Evolutionary conservation across 1,284 basidiomycete genomes (phyloP), one percentile per base, ranked within the genome.

Genomic region (Leccinum solheimii): DNA sequence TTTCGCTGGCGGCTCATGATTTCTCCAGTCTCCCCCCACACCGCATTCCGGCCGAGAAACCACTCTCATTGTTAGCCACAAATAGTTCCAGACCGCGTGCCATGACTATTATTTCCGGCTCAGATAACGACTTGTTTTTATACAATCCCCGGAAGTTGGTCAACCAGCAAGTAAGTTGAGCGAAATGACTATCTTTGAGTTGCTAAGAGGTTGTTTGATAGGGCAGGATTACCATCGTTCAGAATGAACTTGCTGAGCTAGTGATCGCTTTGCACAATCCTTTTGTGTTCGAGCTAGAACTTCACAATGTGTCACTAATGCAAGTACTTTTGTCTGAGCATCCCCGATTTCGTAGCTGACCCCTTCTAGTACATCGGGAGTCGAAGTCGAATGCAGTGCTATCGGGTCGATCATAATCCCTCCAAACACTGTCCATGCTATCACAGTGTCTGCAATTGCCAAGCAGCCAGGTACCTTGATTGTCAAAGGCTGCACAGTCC

Each of bases 251-350:
- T 3, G 79, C 95, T 19, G 92, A 97, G 67, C 84, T 98, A 65
- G 81, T 88, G 30, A 81, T 98, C 32, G 90, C 91, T 10, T 77
- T 99, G n/a, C 85, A 88, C 62, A 99, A 99, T 72, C 92, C 94
- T 0, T 97, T 92, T 70, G 84, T 91, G 1, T 95, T 98, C 73
- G 92, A 95, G 62, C 80, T 99, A 10, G 94, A 97, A 63, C 75
- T 98, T 27, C 86, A 92, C 63, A 87, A 86, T 64, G 72, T 98
- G 34, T 84, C 86, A 10, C 79, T 98, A 9, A 91, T 94, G 95
- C 95, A 68, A 67, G 78, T 71, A 48, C 3, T 7, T 19, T 38
- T 36, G 34, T 54, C 19, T 14, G 30, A 14, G 21, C 16, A 27
- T 57, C n/a, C n/a, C n/a, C 9, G 40, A 36, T 49, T 21, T 50